Conservation (phyloP, 2,329 filamentous ascomycete genomes). For the Escovopsis sp. region DNA sequence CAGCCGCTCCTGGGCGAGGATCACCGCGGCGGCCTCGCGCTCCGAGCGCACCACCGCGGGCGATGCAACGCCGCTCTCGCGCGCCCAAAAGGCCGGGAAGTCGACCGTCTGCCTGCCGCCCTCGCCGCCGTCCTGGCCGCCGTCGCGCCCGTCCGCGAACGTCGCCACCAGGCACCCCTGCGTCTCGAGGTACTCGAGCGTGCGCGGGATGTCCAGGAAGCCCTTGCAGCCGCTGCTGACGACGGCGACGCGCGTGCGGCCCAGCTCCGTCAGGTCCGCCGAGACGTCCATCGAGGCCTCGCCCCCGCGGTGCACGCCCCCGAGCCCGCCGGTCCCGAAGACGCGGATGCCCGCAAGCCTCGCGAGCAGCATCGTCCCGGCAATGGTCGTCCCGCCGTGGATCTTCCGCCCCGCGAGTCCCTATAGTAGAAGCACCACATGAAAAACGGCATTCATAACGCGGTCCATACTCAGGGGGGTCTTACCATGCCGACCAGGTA, state of each 20-base stretch:
- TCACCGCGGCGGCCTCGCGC: conserved; percentile 75
- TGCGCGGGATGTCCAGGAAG: conserved; percentile 82
- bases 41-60: conserved; percentile 62
- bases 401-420: conserved; percentile 51
- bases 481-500: conserved; percentile 64
- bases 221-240: conserved; percentile 88
- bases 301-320: conserved; percentile 83
- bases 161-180: conserved; percentile 73
- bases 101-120: conserved; percentile 38
- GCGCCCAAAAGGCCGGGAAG: conserved; percentile 85
- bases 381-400: conserved; percentile 84
- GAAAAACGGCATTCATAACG: conserved; percentile 1
- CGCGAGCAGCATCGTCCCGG: conserved; percentile 84
- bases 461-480: neutral
- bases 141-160: conserved; percentile 67
- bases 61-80: conserved; percentile 71
- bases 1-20: conserved; percentile 61
- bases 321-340: conserved; percentile 88
- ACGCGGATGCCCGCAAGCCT: conserved; percentile 76
- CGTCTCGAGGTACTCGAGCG: conserved; percentile 62
- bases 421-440: conserved; percentile 19
- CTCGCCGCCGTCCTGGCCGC: conserved; percentile 11
- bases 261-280: conserved; percentile 86
- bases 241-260: conserved; percentile 76
- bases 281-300: conserved; percentile 85